These are phyloP conservation scores for Nemophila menziesii DNA, from an alignment of 257 asterid genomes.

Conservation along the genomic window DNA sequence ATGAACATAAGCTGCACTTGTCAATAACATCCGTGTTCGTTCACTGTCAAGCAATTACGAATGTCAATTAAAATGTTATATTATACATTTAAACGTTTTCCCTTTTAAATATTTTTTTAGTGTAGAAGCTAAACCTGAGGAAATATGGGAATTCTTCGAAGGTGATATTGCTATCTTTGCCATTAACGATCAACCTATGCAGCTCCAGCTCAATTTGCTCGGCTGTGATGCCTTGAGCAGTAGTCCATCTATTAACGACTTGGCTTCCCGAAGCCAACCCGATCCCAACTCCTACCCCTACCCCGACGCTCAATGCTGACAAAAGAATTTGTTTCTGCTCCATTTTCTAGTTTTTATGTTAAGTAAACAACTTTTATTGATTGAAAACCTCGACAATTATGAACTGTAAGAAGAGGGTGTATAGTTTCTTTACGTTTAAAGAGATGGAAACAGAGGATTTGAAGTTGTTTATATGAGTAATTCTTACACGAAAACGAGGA, in stretches of 20 bases:
- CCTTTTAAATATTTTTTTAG: not conserved
- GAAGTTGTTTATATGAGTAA: too few relatives aligned
- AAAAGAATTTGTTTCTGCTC: constrained; percentile 67
- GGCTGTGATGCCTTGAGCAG: constrained; percentile 39
- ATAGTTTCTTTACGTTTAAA: too few relatives aligned
- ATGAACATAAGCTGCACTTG: constrained; percentile 88
- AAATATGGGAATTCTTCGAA: constrained; percentile 75
- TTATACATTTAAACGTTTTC: not conserved
- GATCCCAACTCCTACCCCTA: constrained; percentile 90
- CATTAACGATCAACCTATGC: constrained; percentile 43
- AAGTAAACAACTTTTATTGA: not conserved
- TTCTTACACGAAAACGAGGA: not conserved
- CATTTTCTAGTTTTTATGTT: constrained; percentile 18
- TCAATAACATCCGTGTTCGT: constrained; percentile 43
- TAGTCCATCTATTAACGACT: constrained; percentile 24
- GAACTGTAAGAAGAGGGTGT: too few relatives aligned
- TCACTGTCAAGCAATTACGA: constrained; percentile 47
- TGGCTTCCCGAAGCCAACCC: constrained; percentile 61
- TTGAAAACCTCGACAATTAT: not conserved
- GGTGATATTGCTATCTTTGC: constrained; percentile 36
- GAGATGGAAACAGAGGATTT: too few relatives aligned
- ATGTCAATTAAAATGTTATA: too few relatives aligned
- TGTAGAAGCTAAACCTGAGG: constrained; percentile 40
- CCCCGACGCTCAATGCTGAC: constrained; percentile 89
- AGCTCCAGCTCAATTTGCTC: constrained; percentile 57